Evolutionary conservation across 2,329 filamentous ascomycete species (phyloP).

Genomic region (Trichophyton mentagrophytes): DNA sequence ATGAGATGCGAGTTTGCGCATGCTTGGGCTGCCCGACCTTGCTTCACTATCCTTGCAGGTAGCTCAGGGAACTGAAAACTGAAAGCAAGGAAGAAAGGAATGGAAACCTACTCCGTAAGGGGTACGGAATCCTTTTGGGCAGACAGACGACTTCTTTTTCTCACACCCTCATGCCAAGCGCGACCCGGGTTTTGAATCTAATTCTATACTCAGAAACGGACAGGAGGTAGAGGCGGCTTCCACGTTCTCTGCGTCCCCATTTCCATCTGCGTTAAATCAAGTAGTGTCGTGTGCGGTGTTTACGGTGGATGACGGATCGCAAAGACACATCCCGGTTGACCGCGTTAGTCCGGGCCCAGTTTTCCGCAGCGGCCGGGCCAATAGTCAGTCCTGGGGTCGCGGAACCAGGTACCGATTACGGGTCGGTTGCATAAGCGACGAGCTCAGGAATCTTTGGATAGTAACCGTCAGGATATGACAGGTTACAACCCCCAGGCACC

Average conservation of each 20-base stretch:
- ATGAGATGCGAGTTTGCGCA: not conserved
- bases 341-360: not conserved
- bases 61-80: not conserved
- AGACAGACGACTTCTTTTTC: not conserved
- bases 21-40: not conserved
- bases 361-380: not conserved
- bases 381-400: constrained; percentile 1
- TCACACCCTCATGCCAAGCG: not conserved
- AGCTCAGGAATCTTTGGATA: no score
- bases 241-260: not conserved
- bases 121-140: not conserved
- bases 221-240: not conserved
- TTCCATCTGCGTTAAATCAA: not conserved
- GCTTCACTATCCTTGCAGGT: not conserved
- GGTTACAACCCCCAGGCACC: not conserved
- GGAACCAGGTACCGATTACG: constrained; percentile 3
- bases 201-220: no score
- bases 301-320: not conserved
- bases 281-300: not conserved
- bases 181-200: not conserved
- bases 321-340: not conserved
- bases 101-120: not conserved
- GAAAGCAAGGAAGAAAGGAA: not conserved
- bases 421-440: not conserved
- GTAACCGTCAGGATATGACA: not conserved